Conservation (phyloP, 768 basidiomycete species). For the Mycena epipterygia region DNA sequence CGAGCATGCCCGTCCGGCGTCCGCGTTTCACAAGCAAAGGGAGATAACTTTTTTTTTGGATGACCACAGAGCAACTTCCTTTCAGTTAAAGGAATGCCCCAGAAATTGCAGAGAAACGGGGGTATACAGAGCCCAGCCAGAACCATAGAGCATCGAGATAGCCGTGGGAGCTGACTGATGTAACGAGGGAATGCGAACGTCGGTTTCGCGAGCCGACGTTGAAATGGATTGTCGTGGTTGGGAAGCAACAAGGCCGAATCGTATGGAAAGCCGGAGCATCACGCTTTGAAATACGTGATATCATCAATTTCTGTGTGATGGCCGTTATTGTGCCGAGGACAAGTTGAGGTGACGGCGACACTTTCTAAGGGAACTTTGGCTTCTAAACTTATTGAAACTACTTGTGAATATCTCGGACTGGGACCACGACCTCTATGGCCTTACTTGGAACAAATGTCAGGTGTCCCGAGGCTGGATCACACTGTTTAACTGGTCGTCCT, state of each 20-base stretch:
- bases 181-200: not conserved
- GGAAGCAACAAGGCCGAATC: not conserved
- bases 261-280: no score
- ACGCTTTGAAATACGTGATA: no score
- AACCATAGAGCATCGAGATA: not conserved
- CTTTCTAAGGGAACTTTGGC: no score
- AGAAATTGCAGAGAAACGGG: not conserved
- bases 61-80: not conserved
- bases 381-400: no score
- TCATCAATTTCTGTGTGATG: no score
- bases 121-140: not conserved
- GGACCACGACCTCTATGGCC: no score
- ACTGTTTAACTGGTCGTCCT: no score
- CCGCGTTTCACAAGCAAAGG: conserved; percentile 16
- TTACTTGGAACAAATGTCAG: no score
- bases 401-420: no score
- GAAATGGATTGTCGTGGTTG: conserved; percentile 3
- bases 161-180: not conserved
- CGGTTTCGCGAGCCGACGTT: conserved; percentile 5
- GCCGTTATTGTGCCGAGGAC: no score
- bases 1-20: not conserved
- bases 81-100: not conserved
- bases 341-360: no score
- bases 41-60: not conserved
- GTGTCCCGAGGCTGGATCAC: no score